Conservation (phyloP, 2,329 filamentous ascomycete species). For the Botrytis fabae region DNA sequence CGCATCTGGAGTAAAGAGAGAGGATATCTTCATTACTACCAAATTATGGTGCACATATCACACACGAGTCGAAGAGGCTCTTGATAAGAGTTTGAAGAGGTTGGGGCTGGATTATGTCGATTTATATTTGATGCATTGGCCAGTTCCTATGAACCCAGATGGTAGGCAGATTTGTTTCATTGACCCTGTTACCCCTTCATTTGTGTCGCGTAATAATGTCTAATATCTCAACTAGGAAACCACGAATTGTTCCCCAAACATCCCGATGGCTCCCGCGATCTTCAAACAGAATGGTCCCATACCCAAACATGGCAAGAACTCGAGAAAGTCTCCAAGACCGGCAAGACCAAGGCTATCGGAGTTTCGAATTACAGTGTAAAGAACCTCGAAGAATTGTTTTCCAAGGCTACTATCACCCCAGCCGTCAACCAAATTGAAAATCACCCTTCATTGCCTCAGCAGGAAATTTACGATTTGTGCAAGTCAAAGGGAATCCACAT, state of each 20-base stretch:
- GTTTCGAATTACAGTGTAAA: conserved; percentile 44
- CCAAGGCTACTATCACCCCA: conserved; percentile 49
- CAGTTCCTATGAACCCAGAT: conserved; percentile 75
- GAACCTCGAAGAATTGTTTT: conserved; percentile 43
- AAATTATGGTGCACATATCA: conserved; percentile 76
- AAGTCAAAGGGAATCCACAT: conserved; percentile 51
- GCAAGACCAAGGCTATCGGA: conserved; percentile 55
- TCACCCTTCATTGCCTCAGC: conserved; percentile 58
- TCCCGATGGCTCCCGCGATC: conserved; percentile 71
- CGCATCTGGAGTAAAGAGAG: conserved; percentile 61
- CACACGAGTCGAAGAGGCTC: conserved; percentile 64
- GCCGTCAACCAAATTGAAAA: conserved; percentile 62
- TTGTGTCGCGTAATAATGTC: conserved; percentile 1
- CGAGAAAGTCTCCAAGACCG: conserved; percentile 63
- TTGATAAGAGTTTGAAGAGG: conserved; percentile 71
- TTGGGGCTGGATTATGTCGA: conserved; percentile 81
- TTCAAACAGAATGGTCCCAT: conserved; percentile 68
- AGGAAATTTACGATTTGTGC: conserved; percentile 53
- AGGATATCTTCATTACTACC: conserved; percentile 65
- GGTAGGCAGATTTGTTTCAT: conserved; percentile 45
- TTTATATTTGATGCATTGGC: conserved; percentile 82
- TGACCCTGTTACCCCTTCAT: conserved; percentile 12
- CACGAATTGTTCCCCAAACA: conserved; percentile 74
- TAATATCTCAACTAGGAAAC: conserved; percentile 50
- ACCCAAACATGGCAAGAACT: conserved; percentile 76